phyloP scores from a whole-genome alignment of 495 filamentous ascomycete genomes.

The Jackrogersella minutella region DNA sequence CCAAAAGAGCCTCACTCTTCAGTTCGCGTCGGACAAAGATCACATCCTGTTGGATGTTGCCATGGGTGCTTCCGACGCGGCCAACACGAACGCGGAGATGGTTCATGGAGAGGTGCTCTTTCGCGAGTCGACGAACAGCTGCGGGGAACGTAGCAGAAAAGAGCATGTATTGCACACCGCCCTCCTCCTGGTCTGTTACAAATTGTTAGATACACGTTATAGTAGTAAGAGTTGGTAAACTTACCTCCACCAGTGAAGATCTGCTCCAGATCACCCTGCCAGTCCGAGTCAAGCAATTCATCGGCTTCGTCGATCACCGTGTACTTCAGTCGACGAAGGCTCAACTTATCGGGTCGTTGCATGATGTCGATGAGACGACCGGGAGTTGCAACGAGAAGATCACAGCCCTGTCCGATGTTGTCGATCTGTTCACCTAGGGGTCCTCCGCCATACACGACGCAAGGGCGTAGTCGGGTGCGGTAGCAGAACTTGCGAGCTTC shows the following conservation, averaged over 20 bases:
- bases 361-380: conserved; percentile 88
- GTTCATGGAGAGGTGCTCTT: conserved; percentile 71
- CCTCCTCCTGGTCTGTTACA: conserved; percentile 74
- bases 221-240: conserved; percentile 30
- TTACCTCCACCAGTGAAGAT: conserved; percentile 82
- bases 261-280: conserved; percentile 71
- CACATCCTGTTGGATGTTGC: conserved; percentile 81
- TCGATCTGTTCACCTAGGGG: conserved; percentile 69
- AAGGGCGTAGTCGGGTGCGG: conserved; percentile 91
- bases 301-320: conserved; percentile 95
- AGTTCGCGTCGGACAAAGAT: conserved; percentile 64
- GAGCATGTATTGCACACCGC: conserved; percentile 83
- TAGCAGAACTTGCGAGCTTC: conserved; percentile 92
- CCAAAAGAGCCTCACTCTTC: conserved; percentile 76
- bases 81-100: conserved; percentile 84
- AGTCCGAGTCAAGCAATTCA: conserved; percentile 81
- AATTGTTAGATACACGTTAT: conserved; percentile 10
- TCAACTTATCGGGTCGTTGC: conserved; percentile 68
- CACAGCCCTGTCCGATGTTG: conserved; percentile 83
- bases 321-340: conserved; percentile 78
- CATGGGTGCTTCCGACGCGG: conserved; percentile 79
- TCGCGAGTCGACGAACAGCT: conserved; percentile 75
- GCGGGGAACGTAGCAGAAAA: conserved; percentile 95
- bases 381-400: conserved; percentile 86
- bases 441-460: conserved; percentile 87